Conservation (phyloP, 1,284 basidiomycete species). For the Coniferiporia sulphurascens region DNA sequence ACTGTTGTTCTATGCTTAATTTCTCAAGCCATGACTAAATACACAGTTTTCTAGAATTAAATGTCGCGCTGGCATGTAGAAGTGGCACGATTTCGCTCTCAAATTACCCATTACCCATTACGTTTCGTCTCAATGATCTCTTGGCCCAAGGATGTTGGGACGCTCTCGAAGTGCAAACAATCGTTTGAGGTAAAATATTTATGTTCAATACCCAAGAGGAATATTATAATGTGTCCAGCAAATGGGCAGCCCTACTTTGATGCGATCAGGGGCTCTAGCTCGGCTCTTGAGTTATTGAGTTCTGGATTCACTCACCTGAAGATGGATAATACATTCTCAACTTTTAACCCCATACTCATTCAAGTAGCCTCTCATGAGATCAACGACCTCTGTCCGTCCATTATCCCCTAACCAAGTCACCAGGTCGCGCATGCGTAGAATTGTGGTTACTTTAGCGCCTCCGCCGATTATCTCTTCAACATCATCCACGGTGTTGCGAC, state of each 20-base stretch:
- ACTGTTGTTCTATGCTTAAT: neutral
- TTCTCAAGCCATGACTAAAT: no score
- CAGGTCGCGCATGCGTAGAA: slow-evolving; percentile 84
- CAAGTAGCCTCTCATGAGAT: slow-evolving; percentile 78
- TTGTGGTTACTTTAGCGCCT: slow-evolving; percentile 62
- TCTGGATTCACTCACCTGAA: neutral
- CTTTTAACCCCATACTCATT: slow-evolving; percentile 63
- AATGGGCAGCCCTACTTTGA: neutral
- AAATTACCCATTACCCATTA: no score
- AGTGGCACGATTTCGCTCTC: no score
- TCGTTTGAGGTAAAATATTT: no score
- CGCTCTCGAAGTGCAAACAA: no score
- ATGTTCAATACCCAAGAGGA: no score
- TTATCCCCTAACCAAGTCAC: slow-evolving; percentile 77
- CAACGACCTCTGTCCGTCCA: slow-evolving; percentile 62
- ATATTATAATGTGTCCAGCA: no score
- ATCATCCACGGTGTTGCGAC: slow-evolving; percentile 75
- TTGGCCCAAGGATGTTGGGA: no score
- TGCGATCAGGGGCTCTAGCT: neutral
- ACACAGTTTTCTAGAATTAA: no score
- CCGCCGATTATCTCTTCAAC: slow-evolving; percentile 75
- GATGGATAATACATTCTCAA: neutral
- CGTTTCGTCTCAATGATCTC: no score
- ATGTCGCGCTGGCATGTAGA: no score
- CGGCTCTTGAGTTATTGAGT: neutral